phyloP scores from a whole-genome alignment of 2,329 filamentous ascomycete genomes.

The Xylaria sp. region DNA sequence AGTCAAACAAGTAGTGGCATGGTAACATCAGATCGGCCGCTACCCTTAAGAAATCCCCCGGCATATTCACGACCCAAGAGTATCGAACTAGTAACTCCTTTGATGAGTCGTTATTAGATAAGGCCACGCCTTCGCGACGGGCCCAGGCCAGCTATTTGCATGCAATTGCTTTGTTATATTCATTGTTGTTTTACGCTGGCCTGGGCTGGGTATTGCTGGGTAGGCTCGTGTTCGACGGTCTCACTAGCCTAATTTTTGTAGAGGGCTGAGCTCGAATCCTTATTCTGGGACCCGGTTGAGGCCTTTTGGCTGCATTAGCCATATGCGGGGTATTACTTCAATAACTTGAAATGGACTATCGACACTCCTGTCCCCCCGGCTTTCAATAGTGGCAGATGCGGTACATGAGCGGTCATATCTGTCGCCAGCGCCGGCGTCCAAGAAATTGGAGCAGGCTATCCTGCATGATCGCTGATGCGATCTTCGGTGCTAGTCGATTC shows the following conservation, averaged over 20 bases:
- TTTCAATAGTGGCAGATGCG: slow-evolving; percentile 1
- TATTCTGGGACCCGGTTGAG: slow-evolving; percentile 35
- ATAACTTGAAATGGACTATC: slow-evolving; percentile 29
- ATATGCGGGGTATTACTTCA: slow-evolving; percentile 42
- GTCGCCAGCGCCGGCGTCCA: slow-evolving; percentile 13
- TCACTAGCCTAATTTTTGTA: slow-evolving; percentile 33
- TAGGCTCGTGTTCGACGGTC: slow-evolving; percentile 18
- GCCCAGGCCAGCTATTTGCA: slow-evolving; percentile 1
- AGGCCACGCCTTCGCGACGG: slow-evolving; percentile 2
- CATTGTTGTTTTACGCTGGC: slow-evolving; percentile 18
- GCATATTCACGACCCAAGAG: slow-evolving; percentile 68
- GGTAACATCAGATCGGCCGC: slow-evolving; percentile 60
- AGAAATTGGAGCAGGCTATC: slow-evolving; percentile 26
- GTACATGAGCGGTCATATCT: not conserved
- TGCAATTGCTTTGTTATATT: slow-evolving; percentile 11
- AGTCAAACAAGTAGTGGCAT: slow-evolving; percentile 52
- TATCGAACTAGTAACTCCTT: slow-evolving; percentile 71
- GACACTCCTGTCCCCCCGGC: slow-evolving; percentile 12
- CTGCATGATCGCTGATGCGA: slow-evolving; percentile 19
- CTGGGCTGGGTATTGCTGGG: slow-evolving; percentile 12
- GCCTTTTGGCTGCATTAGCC: slow-evolving; percentile 37
- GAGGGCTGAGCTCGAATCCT: slow-evolving; percentile 24
- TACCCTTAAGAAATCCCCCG: slow-evolving; percentile 65
- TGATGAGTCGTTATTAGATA: slow-evolving; percentile 59
- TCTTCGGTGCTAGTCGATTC: not conserved